Evolutionary conservation across 2,329 filamentous ascomycete genomes (phyloP).

Genomic region (Curvularia eragrostidis): DNA sequence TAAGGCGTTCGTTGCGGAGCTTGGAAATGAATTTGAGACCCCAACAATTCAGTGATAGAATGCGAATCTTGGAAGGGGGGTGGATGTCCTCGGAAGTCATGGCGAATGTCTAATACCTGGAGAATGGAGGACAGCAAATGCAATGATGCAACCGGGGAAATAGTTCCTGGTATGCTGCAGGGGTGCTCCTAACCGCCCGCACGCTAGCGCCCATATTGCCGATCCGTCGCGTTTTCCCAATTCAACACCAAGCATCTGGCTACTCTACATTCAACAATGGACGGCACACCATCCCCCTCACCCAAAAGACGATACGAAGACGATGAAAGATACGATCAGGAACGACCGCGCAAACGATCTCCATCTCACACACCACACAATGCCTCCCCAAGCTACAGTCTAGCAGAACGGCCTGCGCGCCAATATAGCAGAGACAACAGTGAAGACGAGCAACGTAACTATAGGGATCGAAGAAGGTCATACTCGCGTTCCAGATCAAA

Average conservation of each 20-base stretch:
- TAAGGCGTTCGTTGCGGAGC: constrained; percentile 76
- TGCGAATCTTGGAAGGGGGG: constrained; percentile 65
- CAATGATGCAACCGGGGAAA: constrained; percentile 29
- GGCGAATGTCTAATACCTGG: neutral
- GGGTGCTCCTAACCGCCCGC: constrained; percentile 17
- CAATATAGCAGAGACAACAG: constrained; percentile 45
- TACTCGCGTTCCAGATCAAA: constrained; percentile 28
- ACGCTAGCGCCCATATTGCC: constrained; percentile 17
- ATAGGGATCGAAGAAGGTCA: constrained; percentile 29
- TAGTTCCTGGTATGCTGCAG: constrained; percentile 18
- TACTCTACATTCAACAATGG: constrained; percentile 22
- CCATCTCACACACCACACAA: constrained; percentile 38
- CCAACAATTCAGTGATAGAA: constrained; percentile 96
- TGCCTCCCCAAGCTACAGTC: constrained; percentile 36
- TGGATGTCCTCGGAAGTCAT: constrained; percentile 31
- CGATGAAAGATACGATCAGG: constrained; percentile 35
- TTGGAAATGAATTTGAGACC: constrained; percentile 87
- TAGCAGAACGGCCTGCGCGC: constrained; percentile 46
- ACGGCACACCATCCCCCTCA: constrained; percentile 27
- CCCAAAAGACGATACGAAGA: constrained; percentile 42
- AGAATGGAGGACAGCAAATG: neutral
- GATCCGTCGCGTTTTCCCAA: constrained; percentile 19
- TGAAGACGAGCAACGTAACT: constrained; percentile 40
- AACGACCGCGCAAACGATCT: constrained; percentile 45
- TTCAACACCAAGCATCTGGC: constrained; percentile 11